Conservation (phyloP, 768 basidiomycete species). For the Auricularia sp. region DNA sequence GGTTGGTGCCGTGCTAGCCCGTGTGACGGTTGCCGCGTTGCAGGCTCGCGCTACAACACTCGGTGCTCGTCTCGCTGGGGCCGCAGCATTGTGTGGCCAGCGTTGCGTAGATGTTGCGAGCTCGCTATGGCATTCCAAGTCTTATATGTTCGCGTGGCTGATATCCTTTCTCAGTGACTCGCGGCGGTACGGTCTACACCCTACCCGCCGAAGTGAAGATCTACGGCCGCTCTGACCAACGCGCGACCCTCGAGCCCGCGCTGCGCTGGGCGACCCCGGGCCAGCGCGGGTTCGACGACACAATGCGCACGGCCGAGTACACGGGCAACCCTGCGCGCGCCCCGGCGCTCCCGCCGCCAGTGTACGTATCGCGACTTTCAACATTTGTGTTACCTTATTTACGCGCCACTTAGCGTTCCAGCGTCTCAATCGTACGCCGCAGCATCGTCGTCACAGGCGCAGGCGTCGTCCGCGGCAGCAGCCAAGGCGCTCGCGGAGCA, state of each 20-base stretch:
- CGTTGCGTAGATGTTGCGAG: too few relatives aligned
- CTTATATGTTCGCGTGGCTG: neutral
- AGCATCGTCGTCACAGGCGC: neutral
- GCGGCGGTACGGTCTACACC: neutral
- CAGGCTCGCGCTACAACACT: too few relatives aligned
- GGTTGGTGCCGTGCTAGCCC: too few relatives aligned
- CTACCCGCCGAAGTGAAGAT: slow-evolving; percentile 47
- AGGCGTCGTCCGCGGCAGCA: neutral
- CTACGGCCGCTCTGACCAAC: slow-evolving; percentile 55
- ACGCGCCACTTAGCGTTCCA: neutral
- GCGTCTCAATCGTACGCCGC: neutral
- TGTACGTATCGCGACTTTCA: neutral
- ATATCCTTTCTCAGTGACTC: neutral
- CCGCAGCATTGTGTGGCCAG: too few relatives aligned
- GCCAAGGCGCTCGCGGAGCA: slow-evolving; percentile 3
- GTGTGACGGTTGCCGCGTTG: too few relatives aligned
- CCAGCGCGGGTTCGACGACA: slow-evolving; percentile 42
- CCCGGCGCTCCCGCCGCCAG: slow-evolving; percentile 10
- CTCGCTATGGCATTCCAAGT: neutral
- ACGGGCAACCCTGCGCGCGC: slow-evolving; percentile 5
- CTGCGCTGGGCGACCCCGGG: slow-evolving; percentile 69
- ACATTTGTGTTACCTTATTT: neutral
- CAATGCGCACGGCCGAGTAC: slow-evolving; percentile 9
- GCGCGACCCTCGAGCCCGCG: slow-evolving; percentile 50
- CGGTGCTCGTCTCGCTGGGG: too few relatives aligned